phyloP scores from a whole-genome alignment of 331 rosid genomes.

The Cydonia oblonga region DNA sequence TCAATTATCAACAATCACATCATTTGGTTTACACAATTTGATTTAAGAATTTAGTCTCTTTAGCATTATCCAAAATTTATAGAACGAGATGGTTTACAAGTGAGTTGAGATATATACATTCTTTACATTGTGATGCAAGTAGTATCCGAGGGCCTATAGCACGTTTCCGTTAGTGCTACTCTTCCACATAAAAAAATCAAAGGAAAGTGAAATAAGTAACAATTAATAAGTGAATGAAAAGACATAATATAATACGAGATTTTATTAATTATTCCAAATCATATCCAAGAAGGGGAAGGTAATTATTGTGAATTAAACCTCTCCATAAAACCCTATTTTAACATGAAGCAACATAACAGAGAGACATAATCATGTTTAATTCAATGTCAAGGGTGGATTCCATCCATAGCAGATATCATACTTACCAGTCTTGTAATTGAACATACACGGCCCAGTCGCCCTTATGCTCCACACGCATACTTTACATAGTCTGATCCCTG shows the following conservation, averaged over 20 bases:
- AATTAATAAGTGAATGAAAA: not conserved
- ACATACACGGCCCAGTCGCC: not conserved
- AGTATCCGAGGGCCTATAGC: too few species aligned
- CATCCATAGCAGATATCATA: not conserved
- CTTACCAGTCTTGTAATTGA: not conserved
- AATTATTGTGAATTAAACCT: not conserved
- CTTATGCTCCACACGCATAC: not conserved
- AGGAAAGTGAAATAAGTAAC: too few species aligned
- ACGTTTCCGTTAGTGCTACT: too few species aligned
- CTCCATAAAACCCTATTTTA: not conserved
- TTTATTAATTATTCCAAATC: too few species aligned
- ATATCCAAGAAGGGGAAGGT: not conserved
- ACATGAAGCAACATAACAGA: not conserved
- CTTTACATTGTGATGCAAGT: too few species aligned
- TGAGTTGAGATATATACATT: too few species aligned
- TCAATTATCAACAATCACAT: too few species aligned
- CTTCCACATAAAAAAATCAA: too few species aligned
- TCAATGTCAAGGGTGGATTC: not conserved
- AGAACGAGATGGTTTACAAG: too few species aligned
- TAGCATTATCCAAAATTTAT: too few species aligned
- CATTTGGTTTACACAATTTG: too few species aligned
- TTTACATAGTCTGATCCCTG: not conserved
- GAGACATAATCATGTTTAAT: not conserved
- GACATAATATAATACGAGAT: not conserved
- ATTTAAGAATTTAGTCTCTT: fast-evolving